Conservation (phyloP, 148 eudicot genomes). For the Rhododendron griersonianum region DNA sequence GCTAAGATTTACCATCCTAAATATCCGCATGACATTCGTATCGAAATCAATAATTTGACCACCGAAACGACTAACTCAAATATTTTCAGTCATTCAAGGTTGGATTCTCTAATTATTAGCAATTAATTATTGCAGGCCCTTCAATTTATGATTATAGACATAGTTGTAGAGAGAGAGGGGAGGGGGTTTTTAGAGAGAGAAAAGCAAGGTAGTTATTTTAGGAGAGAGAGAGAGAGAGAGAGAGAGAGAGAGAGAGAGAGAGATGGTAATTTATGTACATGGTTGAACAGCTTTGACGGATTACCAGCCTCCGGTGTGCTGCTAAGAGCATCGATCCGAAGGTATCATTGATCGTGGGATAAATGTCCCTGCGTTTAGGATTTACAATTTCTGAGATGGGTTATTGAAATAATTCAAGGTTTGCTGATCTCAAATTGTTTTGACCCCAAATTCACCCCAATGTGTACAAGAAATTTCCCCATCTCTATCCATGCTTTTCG, state of each 20-base stretch:
- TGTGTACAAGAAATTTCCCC: neutral
- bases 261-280: conserved; percentile 21
- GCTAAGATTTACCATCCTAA: neutral
- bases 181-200: neutral
- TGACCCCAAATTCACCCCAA: neutral
- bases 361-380: neutral
- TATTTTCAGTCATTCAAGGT: neutral
- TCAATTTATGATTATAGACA: neutral
- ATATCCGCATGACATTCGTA: neutral
- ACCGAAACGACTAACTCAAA: neutral
- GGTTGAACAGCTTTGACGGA: conserved; percentile 29
- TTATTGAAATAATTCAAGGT: neutral
- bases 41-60: neutral
- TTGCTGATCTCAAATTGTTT: conserved; percentile 7
- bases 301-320: conserved; percentile 69
- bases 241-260: conserved; percentile 22
- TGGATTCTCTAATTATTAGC: neutral
- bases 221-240: conserved; percentile 16
- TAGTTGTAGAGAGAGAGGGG: neutral
- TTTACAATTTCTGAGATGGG: neutral
- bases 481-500: neutral
- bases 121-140: neutral
- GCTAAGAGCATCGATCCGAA: conserved; percentile 51
- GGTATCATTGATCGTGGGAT: conserved; percentile 26
- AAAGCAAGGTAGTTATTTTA: neutral